Base-by-base conservation (phyloP, 345 rosid species). In the Citrus inodora region DNA sequence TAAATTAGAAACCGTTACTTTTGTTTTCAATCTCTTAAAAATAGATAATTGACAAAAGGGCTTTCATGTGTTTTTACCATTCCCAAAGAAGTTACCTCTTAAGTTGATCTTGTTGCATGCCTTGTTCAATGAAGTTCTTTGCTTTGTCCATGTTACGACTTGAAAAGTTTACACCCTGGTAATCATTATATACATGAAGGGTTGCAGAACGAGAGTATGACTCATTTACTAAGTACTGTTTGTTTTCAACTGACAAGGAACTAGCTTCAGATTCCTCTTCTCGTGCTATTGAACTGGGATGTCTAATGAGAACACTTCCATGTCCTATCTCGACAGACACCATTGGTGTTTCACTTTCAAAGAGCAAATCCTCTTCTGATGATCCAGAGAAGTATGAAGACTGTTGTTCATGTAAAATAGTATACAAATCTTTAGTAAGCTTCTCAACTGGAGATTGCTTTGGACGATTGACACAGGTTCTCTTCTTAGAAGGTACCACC, bases 221-320 rank as follows among this genome's bases (percentile, higher is more conserved):
- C 75, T 90, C 94, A 72, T 85, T 90, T 76, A 79, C 73, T 33
- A 85, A 82, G 59, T 80, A 84, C 11, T 73, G 85, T 66, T 88
- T 96, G 86, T 89, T 90, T 87, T 96, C 98, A 80, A 92, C 90
- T 1, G 98, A 91, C 70, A 94, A 91, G 21, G 98, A 97, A 84
- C 98, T 97, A 61, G 98, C 94, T 87, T 94, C 98, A 46, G 99
- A 97, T 84, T 97, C 98, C 84, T 97, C 98, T 64, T 97, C 98
- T 76, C 96, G 92, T 87, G 89, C 90, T 81, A 90, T 85, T 62
- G 92, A 86, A 79, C 89, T 92, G 0, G 97, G 97, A 85, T 92
- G 90, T 85, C 87, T 89, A 74, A 94, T 92, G 56, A 94, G 93
- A 83, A 92, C 93, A 76, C 98, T 91, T 80, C 98, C 98, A 84